Percentiles rank a stretch among this genome's conserved stretches.
These are phyloP conservation scores for Chenopodium album DNA, from an alignment of 148 eudicot species.

Conservation along the genomic window DNA sequence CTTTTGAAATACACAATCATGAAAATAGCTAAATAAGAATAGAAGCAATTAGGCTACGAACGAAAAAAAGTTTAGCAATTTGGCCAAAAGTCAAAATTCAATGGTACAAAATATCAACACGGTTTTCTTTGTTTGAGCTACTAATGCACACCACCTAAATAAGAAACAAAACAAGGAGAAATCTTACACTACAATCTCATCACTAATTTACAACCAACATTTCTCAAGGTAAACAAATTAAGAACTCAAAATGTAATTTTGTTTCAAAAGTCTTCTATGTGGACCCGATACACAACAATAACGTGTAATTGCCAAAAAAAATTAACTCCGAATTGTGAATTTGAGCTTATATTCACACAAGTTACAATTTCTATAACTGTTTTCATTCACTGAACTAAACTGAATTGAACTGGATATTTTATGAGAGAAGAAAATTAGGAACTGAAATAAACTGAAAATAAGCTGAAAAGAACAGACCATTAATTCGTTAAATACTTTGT, in stretches of 20 bases:
- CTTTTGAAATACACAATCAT: conserved; percentile 1
- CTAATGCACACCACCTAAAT: conserved; percentile 3
- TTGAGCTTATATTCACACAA: too few species aligned
- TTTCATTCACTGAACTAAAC: too few species aligned
- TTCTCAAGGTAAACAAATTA: background rate
- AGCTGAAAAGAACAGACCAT: too few species aligned
- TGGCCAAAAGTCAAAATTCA: background rate
- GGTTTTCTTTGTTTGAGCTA: background rate
- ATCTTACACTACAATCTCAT: background rate
- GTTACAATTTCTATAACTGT: too few species aligned
- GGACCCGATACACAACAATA: too few species aligned
- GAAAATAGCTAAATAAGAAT: background rate
- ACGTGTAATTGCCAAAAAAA: too few species aligned
- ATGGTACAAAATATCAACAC: conserved; percentile 12
- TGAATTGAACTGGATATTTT: too few species aligned
- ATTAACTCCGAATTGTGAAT: too few species aligned
- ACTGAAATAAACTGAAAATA: too few species aligned
- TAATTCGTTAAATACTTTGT: too few species aligned
- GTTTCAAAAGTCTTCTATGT: background rate
- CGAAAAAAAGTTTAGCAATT: background rate
- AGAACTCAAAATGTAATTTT: background rate
- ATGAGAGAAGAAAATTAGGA: too few species aligned
- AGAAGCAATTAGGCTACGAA: background rate
- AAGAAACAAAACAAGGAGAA: conserved; percentile 1
- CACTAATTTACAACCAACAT: background rate